Evolutionary conservation across 176 grass and related monocot genomes (phyloP), one percentile per base, ranked within the genome.

Genomic region (Secale cereale): DNA sequence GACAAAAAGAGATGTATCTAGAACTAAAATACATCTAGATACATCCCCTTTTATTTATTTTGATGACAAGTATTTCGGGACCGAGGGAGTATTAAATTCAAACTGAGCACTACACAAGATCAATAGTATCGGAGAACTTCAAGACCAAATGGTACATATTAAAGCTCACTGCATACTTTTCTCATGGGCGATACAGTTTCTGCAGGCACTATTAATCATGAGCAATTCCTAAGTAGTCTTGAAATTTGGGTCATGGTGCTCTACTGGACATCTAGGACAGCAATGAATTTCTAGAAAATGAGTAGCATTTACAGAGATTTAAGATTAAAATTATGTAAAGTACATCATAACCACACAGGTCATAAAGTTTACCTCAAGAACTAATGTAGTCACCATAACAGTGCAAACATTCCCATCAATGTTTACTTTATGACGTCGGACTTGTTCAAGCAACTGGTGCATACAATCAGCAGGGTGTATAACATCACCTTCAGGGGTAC

Each of bases 301-400:
- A 17, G 25, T 56, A 59, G 0, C 7, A 77, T 50, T 70, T 41
- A 25, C 29, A 77, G 23, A 19, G 5, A 57, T 29, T 13, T 22
- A 8, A 78, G 32, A 73, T 3, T 54, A 64, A 65, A 79, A 66
- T 46, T 74, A 3, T 1, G 25, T 41, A 35, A 64, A 84, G 12
- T 63, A 78, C 26, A 80, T 52, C 59, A 13, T 50, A 62, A 70
- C 13, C 45, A 78, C 12, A 78, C 31, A 39, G 36, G 36, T 16
- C 30, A 68, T 17, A 43, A 89, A 87, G 6, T 39, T 83, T 90
- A 92, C 97, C 97, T 99, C 94, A 48, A 99, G 97, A 88, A 99
- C 97, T 79, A 99, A 86, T 73, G 97, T 99, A 77, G 97, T 99
- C 57, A 99, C 97, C 97, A 99, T 97, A 65, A 99, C 97, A 73